Conservation (phyloP, 1,284 basidiomycete species). For the Sutorius eximius region DNA sequence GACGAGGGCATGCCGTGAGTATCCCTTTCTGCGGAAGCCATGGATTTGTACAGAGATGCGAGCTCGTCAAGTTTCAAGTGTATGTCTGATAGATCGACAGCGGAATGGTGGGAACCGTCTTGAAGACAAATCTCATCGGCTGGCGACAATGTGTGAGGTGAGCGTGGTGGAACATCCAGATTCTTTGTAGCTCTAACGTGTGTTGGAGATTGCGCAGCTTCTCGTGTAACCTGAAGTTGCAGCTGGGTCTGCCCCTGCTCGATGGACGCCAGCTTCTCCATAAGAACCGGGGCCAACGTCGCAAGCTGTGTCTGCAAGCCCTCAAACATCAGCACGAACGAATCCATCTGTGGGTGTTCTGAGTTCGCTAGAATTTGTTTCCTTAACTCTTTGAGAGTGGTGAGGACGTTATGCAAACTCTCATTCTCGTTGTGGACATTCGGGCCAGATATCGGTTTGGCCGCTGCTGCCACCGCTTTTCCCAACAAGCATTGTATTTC, state of each 20-base stretch:
- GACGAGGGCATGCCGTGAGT: neutral
- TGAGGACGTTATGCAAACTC: conserved; percentile 20
- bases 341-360: conserved; percentile 18
- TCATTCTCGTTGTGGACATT: neutral
- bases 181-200: conserved; percentile 4
- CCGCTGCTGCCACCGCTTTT: conserved; percentile 5
- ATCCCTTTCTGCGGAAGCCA: conserved; percentile 3
- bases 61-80: conserved; percentile 34
- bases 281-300: conserved; percentile 21
- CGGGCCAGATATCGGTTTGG: conserved; percentile 1
- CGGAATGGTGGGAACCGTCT: neutral
- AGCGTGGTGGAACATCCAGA: neutral
- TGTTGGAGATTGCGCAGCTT: neutral
- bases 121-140: neutral
- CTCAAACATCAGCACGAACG: conserved; percentile 25
- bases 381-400: conserved; percentile 24
- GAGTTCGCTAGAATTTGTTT: conserved; percentile 16
- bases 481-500: conserved; percentile 25
- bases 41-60: conserved; percentile 18
- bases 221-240: conserved; percentile 10
- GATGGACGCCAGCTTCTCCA: conserved; percentile 29
- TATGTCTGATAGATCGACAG: conserved; percentile 25
- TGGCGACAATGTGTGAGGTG: conserved; percentile 1
- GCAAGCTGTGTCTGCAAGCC: conserved; percentile 25
- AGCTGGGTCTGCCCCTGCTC: conserved; percentile 26